Base-by-base conservation (phyloP, 1,284 basidiomycete species). In the Albatrellus sp. region DNA sequence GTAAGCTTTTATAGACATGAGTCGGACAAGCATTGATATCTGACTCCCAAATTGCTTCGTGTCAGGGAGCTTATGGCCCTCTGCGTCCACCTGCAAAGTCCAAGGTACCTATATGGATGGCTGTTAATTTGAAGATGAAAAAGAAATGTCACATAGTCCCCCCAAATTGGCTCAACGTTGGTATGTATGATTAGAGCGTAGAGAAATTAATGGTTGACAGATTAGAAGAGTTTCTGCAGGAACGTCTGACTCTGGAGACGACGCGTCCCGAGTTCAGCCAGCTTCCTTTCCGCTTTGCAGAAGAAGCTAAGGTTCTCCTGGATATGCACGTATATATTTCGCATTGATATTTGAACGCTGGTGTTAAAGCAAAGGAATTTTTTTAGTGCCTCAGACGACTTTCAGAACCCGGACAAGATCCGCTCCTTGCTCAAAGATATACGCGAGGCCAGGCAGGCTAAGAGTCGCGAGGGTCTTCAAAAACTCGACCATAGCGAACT, bases 71-170 rank as follows among this genome's bases (percentile, higher is more conserved):
- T 46, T 97, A 92, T 56, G 96, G 96, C 1, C 94, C 96, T 9
- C 78, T 98, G 44, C 70, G 81, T 11, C 94, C 96, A 5, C 92
- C 94, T 10, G 73, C 77, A 37, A 85, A 86, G 59, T 71, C 82
- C 17, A 71, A 72, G 48, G 78, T 98, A 9, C 96, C 96, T 0
- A 69, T 98, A 5, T 98, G 94, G 96, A 83, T 98, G 64, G 94
- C 92, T 0, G 67, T 89, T 5, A 90, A 94, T 54, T 68, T 98
- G 45, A 98, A 98, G 62, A 64, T 83, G 52, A 96, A 96, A 69
- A 84, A 87, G 55, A 94, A 94, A 61, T 98, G 94, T 51, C 77
- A 89, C 52, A 87, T 98, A 37, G 72, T 97, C 5, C 72, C 90
- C 0, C 94, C 94, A 1, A 70, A 75, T 20, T 98, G 94, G 94